Percentiles rank a stretch among this genome's conserved stretches.
These are phyloP conservation scores for Blumeria graminis DNA, from an alignment of 2,329 filamentous ascomycete species.

Conservation along the genomic window DNA sequence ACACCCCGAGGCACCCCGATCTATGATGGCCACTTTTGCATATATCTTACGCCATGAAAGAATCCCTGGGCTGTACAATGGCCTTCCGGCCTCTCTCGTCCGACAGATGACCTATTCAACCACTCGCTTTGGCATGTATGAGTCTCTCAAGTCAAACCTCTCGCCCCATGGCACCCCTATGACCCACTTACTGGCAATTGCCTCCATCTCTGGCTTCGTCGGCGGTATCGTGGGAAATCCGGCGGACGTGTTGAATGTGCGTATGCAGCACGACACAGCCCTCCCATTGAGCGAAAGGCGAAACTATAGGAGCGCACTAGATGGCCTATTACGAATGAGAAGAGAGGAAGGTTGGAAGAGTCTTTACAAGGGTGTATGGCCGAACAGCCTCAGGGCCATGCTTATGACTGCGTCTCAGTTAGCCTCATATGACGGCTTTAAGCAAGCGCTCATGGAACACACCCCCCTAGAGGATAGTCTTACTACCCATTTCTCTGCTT, in stretches of 20 bases:
- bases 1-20: slow-evolving; percentile 41
- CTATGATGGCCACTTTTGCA: slow-evolving; percentile 65
- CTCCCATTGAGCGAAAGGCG: slow-evolving; percentile 49
- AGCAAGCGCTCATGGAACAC: slow-evolving; percentile 38
- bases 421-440: slow-evolving; percentile 67
- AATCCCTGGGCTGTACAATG: slow-evolving; percentile 61
- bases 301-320: slow-evolving; percentile 73
- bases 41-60: slow-evolving; percentile 61
- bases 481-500: slow-evolving; percentile 56
- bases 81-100: slow-evolving; percentile 75
- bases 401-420: slow-evolving; percentile 73
- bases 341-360: slow-evolving; percentile 53
- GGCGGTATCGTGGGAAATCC: slow-evolving; percentile 84
- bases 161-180: slow-evolving; percentile 39
- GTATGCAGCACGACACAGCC: slow-evolving; percentile 85
- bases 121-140: slow-evolving; percentile 88
- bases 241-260: slow-evolving; percentile 88
- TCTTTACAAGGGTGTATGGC: slow-evolving; percentile 67
- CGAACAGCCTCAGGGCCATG: slow-evolving; percentile 59
- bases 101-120: slow-evolving; percentile 93
- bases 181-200: slow-evolving; percentile 56
- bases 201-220: slow-evolving; percentile 60
- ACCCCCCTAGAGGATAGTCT: slow-evolving; percentile 44
- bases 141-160: slow-evolving; percentile 59
- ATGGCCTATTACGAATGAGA: slow-evolving; percentile 73